Evolutionary conservation across 106 monocot species (phyloP).

Genomic region (Dendrobium nobile): DNA sequence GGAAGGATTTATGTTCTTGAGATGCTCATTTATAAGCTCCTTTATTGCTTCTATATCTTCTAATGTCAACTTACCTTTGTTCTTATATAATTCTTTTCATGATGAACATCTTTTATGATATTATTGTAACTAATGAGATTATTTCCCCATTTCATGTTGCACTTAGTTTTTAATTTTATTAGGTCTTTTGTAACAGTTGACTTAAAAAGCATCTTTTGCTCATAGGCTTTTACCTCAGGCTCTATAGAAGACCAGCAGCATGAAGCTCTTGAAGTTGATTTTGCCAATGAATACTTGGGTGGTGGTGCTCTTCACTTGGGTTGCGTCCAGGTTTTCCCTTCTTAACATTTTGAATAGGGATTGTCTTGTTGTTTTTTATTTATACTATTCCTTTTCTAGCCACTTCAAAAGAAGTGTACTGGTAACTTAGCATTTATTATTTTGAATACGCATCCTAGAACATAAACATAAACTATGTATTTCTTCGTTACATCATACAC

Average conservation of each 20-base stretch:
- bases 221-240: constrained; percentile 59
- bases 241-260: constrained; percentile 82
- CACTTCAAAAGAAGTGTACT: not conserved
- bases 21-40: not conserved
- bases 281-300: constrained; percentile 96
- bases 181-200: not conserved
- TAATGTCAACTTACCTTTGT: not conserved
- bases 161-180: not conserved
- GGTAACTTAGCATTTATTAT: not conserved
- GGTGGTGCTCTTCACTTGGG: constrained; percentile 85
- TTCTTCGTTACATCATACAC: not conserved
- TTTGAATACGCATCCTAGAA: not conserved
- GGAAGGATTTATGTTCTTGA: not conserved
- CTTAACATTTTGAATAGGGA: constrained; percentile 26
- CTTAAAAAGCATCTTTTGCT: constrained; percentile 3
- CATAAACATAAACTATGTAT: not conserved
- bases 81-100: not conserved
- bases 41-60: constrained; percentile 1
- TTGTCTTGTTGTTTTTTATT: not conserved
- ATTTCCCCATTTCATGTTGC: not conserved
- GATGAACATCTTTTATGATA: not conserved
- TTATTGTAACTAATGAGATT: not conserved
- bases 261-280: constrained; percentile 94
- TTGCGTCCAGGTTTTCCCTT: constrained; percentile 84
- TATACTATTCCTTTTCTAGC: not conserved